Evolutionary conservation across 2,329 filamentous ascomycete species (phyloP).

Genomic region (Aspergillus ochraceus): DNA sequence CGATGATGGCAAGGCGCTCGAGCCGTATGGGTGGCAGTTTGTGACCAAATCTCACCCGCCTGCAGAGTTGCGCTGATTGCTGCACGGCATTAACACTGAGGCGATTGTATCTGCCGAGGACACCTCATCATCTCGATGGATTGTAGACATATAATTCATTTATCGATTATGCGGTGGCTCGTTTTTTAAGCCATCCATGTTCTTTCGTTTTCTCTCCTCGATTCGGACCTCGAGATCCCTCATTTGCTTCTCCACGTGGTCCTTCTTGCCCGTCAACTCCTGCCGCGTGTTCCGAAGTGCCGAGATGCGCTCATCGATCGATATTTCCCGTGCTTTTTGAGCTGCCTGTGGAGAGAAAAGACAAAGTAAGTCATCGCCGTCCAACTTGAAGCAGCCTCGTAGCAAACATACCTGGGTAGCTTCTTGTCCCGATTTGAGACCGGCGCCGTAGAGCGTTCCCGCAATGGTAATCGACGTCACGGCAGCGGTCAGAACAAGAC

Average conservation of each 20-base stretch:
- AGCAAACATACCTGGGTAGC: constrained; percentile 48
- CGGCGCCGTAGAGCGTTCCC: constrained; percentile 61
- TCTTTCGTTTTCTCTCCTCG: constrained; percentile 41
- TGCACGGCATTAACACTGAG: not conserved
- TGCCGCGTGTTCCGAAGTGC: constrained; percentile 52
- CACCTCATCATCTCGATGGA: not conserved
- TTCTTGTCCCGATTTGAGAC: constrained; percentile 56
- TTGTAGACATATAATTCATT: constrained; percentile 1
- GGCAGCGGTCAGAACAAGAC: constrained; percentile 55
- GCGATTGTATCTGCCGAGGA: not conserved
- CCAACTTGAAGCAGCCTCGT: not conserved
- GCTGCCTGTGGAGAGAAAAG: constrained; percentile 34
- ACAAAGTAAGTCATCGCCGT: not conserved
- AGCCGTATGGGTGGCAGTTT: not conserved
- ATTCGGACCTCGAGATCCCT: constrained; percentile 48
- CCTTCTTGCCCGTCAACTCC: constrained; percentile 52
- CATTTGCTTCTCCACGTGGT: constrained; percentile 59
- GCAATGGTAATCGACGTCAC: constrained; percentile 58
- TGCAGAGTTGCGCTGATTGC: not conserved
- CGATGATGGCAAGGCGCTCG: not conserved
- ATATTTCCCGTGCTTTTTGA: constrained; percentile 51
- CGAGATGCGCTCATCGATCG: constrained; percentile 56
- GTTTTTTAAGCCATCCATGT: constrained; percentile 28
- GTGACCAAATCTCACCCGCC: not conserved
- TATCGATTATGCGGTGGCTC: constrained; percentile 21